Percentiles rank a stretch among this genome's conserved stretches.
phyloP scores from a whole-genome alignment of 2,329 filamentous ascomycete genomes.

The Aspergillus texensis region DNA sequence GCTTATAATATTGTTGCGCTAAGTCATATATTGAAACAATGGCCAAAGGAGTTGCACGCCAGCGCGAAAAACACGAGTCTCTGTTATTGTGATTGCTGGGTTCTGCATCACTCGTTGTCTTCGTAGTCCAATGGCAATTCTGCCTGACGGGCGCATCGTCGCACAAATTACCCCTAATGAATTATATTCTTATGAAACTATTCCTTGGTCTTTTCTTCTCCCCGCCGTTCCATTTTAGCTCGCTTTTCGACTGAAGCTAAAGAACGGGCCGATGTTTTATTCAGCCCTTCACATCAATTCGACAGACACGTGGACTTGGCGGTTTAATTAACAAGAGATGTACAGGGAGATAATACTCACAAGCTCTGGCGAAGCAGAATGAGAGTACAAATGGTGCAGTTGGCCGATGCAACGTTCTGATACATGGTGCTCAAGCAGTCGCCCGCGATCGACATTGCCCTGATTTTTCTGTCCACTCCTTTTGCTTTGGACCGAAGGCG shows the following conservation, averaged over 20 bases:
- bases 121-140: not conserved
- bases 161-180: not conserved
- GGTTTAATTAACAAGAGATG: not conserved
- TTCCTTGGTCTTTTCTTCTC: not conserved
- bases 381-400: constrained; percentile 6
- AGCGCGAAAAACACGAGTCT: not conserved
- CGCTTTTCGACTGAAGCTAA: not conserved
- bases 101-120: not conserved
- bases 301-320: not conserved
- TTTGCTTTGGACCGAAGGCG: constrained; percentile 11
- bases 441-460: constrained; percentile 9
- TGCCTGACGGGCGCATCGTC: not conserved
- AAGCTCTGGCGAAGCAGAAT: not conserved
- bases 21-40: not conserved
- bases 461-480: not conserved
- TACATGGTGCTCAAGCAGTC: constrained; percentile 6
- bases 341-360: not conserved
- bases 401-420: constrained; percentile 24
- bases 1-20: not conserved
- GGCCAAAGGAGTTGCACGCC: not conserved
- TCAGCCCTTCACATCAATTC: not conserved
- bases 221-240: not conserved
- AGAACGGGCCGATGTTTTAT: not conserved
- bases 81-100: not conserved
- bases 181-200: not conserved